Conservation (phyloP, 2,329 filamentous ascomycete species). For the Aspergillus quadrilineatus region DNA sequence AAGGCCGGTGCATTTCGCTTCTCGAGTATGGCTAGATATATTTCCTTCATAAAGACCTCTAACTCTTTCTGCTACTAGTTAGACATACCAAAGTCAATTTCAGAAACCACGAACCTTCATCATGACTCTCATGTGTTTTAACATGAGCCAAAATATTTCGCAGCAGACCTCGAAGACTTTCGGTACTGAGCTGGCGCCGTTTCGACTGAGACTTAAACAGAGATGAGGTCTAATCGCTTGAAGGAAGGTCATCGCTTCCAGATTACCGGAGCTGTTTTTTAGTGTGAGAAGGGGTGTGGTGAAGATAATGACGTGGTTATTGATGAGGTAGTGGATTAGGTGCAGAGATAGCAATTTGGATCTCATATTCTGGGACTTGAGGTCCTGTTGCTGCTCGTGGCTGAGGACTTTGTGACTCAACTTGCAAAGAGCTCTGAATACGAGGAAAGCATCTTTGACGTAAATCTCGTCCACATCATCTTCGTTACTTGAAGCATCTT, state of each 20-base stretch:
- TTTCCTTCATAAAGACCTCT: constrained; percentile 96
- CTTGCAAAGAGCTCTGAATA: constrained; percentile 97
- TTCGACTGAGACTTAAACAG: constrained; percentile 89
- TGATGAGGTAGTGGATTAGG: constrained; percentile 89
- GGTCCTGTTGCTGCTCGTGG: constrained; percentile 86
- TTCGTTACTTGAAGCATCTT: constrained; percentile 43
- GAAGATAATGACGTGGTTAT: constrained; percentile 90
- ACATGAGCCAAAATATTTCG: constrained; percentile 97
- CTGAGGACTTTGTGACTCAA: constrained; percentile 88
- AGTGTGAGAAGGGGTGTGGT: constrained; percentile 90
- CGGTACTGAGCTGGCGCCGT: constrained; percentile 89
- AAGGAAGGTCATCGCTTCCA: constrained; percentile 79
- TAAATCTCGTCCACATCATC: constrained; percentile 90
- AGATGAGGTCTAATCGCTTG: constrained; percentile 97
- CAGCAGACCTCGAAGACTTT: constrained; percentile 92
- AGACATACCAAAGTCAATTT: constrained; percentile 6
- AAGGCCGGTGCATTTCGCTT: constrained; percentile 80
- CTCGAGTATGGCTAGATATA: constrained; percentile 89
- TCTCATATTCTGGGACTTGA: constrained; percentile 93
- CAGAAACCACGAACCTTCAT: constrained; percentile 69
- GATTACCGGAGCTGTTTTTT: constrained; percentile 82
- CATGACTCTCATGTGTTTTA: constrained; percentile 87
- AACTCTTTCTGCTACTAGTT: constrained; percentile 72
- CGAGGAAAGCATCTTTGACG: constrained; percentile 92
- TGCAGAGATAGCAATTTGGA: constrained; percentile 95